Evolutionary conservation across 768 basidiomycete species (phyloP).

Genomic region (Solioccasus polychromus): DNA sequence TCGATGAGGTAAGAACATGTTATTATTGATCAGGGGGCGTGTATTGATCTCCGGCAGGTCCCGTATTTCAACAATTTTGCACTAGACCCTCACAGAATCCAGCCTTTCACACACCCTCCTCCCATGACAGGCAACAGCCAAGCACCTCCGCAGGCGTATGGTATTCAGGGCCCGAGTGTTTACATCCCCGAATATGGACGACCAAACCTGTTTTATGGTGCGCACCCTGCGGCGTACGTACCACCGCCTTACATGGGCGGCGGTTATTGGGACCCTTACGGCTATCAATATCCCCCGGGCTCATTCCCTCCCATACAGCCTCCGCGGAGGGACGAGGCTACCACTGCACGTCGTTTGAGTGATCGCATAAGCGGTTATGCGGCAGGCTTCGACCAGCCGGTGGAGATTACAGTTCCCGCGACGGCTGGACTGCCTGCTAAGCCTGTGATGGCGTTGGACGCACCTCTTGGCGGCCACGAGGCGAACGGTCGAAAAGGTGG

Average conservation of each 20-base stretch:
- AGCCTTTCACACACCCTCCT: conserved; percentile 80
- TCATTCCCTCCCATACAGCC: conserved; percentile 35
- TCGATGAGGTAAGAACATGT: conserved; percentile 77
- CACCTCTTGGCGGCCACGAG: conserved; percentile 43
- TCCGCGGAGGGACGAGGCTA: conserved; percentile 55
- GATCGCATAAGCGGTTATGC: conserved; percentile 82
- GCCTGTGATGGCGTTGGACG: conserved; percentile 56
- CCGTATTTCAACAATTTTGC: conserved; percentile 95
- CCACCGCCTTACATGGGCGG: conserved; percentile 38
- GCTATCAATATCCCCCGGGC: conserved; percentile 39
- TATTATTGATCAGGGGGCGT: conserved; percentile 6
- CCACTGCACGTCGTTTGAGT: conserved; percentile 64
- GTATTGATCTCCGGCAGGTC: conserved; percentile 47
- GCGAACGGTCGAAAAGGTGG: conserved; percentile 34
- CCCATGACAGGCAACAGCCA: conserved; percentile 62
- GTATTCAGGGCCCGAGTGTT: conserved; percentile 60
- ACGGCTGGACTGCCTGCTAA: conserved; percentile 80
- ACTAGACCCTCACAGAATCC: conserved; percentile 91
- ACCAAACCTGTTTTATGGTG: conserved; percentile 39
- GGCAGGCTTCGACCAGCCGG: conserved; percentile 40
- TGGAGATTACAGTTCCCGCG: conserved; percentile 50
- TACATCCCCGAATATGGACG: conserved; percentile 48
- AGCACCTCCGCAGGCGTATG: conserved; percentile 83
- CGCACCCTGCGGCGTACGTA: conserved; percentile 33
- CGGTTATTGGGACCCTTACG: conserved; percentile 47